A percentile compares a stretch with the other conserved stretches of the same genome.
Conservation (phyloP, 1,284 basidiomycete genomes). For the Vanrija humicola region DNA sequence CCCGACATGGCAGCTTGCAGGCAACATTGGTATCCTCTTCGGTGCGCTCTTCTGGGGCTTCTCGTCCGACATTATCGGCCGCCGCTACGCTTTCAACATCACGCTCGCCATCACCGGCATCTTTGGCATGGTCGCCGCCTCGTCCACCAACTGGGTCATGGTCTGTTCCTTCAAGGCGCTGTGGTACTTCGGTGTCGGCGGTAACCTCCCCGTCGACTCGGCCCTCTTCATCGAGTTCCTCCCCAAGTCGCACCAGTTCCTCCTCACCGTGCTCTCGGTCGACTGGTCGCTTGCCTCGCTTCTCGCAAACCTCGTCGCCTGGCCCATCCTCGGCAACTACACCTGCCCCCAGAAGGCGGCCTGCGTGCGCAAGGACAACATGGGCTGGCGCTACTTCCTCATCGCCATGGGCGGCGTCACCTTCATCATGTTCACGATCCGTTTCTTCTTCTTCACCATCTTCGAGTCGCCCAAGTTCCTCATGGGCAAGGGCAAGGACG, state of each 20-base stretch:
- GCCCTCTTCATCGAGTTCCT: constrained; percentile 60
- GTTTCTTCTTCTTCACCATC: constrained; percentile 49
- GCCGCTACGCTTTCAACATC: constrained; percentile 58
- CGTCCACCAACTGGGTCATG: constrained; percentile 52
- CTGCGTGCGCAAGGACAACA: constrained; percentile 28
- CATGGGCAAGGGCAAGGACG: constrained; percentile 58
- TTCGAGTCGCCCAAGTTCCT: constrained; percentile 56
- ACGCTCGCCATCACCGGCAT: constrained; percentile 60
- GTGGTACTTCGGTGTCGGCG: constrained; percentile 58
- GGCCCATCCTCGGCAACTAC: constrained; percentile 29
- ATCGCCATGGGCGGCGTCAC: constrained; percentile 54
- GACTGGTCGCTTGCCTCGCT: constrained; percentile 62
- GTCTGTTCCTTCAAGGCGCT: constrained; percentile 46
- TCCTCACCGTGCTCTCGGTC: constrained; percentile 60
- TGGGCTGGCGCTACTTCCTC: constrained; percentile 54
- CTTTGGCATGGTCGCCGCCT: constrained; percentile 60
- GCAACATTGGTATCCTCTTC: constrained; percentile 36
- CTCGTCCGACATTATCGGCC: constrained; percentile 50
- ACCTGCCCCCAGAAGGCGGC: constrained; percentile 14
- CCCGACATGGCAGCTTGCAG: constrained; percentile 28
- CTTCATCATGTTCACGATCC: constrained; percentile 47
- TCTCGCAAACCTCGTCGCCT: constrained; percentile 29
- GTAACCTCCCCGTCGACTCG: constrained; percentile 60
- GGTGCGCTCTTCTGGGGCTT: constrained; percentile 53
- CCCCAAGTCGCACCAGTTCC: constrained; percentile 55